phyloP scores from a whole-genome alignment of 768 basidiomycete genomes.

The Mrakia gelida region DNA sequence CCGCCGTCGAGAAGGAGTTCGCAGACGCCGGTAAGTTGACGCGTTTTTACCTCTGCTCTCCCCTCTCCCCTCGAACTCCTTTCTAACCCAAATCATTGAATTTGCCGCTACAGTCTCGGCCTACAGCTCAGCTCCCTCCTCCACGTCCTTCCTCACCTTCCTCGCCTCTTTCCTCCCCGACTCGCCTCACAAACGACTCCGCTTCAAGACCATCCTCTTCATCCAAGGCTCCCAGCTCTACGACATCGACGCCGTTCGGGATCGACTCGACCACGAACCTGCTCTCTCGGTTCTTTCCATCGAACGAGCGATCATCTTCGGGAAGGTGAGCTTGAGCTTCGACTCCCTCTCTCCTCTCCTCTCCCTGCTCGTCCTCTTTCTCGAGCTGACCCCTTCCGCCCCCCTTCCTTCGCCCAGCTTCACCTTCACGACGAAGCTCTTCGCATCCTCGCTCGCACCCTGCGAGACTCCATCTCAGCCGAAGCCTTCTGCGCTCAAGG shows the following conservation, averaged over 20 bases:
- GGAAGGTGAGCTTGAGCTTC: conserved; percentile 55
- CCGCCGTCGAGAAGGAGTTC: conserved; percentile 2
- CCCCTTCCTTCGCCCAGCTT: conserved; percentile 45
- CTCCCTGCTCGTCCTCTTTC: background rate
- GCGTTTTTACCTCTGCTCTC: too few species aligned
- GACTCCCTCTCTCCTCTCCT: background rate
- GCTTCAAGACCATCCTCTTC: conserved; percentile 72
- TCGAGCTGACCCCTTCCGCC: conserved; percentile 7
- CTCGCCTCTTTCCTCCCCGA: conserved; percentile 79
- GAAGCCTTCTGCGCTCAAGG: conserved; percentile 80
- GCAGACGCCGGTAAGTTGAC: conserved; percentile 3
- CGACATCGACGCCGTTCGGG: conserved; percentile 53
- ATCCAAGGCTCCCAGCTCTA: conserved; percentile 72
- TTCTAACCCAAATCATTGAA: background rate
- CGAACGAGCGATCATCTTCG: conserved; percentile 74
- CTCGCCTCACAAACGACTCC: conserved; percentile 63
- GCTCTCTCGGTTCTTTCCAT: conserved; percentile 59
- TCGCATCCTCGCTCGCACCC: conserved; percentile 59
- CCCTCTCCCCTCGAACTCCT: too few species aligned
- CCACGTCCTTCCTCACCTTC: conserved; percentile 60
- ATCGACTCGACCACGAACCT: conserved; percentile 53
- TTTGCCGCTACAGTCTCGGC: background rate
- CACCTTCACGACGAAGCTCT: conserved; percentile 63
- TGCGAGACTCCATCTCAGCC: conserved; percentile 71
- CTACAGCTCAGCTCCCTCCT: background rate